These are phyloP conservation scores for Cladophialophora chaetospira DNA, from an alignment of 2,329 filamentous ascomycete genomes.

Conservation along the genomic window DNA sequence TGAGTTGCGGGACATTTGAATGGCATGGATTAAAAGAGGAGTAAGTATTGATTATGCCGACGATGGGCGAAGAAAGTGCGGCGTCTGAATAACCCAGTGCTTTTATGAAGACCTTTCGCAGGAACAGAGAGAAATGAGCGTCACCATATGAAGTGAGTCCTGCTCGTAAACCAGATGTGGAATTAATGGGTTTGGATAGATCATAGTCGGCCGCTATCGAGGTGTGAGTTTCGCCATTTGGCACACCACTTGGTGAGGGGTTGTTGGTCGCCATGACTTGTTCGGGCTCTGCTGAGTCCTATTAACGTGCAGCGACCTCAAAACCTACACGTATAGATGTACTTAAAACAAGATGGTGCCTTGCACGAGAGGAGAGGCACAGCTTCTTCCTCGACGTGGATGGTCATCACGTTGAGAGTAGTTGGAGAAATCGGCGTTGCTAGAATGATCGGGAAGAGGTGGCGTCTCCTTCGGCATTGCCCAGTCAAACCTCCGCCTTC, in stretches of 20 bases:
- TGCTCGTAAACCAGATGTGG: slow-evolving; percentile 60
- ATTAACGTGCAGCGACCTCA: neutral
- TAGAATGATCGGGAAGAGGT: neutral
- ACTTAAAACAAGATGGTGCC: too few species aligned
- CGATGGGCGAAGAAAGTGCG: slow-evolving; percentile 67
- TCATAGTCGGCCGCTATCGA: slow-evolving; percentile 55
- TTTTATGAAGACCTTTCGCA: slow-evolving; percentile 77
- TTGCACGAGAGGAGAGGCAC: neutral
- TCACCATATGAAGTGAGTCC: slow-evolving; percentile 71
- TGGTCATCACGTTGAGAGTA: neutral
- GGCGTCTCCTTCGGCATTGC: neutral
- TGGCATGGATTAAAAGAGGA: slow-evolving; percentile 76
- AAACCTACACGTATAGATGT: too few species aligned
- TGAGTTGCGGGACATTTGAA: slow-evolving; percentile 69
- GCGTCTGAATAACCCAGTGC: slow-evolving; percentile 73
- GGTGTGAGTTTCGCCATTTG: neutral
- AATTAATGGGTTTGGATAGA: slow-evolving; percentile 55
- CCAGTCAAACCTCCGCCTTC: neutral
- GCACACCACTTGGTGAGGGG: neutral
- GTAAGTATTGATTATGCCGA: slow-evolving; percentile 74
- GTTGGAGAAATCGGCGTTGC: neutral
- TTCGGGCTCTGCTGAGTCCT: neutral
- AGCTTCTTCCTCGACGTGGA: neutral
- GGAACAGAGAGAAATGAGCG: slow-evolving; percentile 72
- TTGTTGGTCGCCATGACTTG: slow-evolving; percentile 10